These are phyloP conservation scores for Vitis hybrid DNA, from an alignment of 177 flowering plant species.

Conservation along the genomic window DNA sequence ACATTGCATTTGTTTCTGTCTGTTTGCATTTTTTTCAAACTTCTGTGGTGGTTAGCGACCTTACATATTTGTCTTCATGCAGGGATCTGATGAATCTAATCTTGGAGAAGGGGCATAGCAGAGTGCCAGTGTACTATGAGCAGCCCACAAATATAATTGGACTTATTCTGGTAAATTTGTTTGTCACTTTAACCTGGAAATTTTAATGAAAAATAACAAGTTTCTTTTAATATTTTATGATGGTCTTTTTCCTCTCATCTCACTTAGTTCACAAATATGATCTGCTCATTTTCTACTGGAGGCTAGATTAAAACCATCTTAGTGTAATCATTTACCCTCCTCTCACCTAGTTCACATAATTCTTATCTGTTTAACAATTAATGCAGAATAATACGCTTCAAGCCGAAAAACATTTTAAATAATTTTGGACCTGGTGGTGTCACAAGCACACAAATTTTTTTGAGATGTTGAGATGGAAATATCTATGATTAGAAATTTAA, in stretches of 20 bases:
- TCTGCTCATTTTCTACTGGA: neutral
- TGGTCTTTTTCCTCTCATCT: too few relatives aligned
- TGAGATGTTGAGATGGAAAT: neutral
- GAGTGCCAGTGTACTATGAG: slow-evolving; percentile 87
- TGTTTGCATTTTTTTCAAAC: neutral
- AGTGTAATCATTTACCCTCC: neutral
- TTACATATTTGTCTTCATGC: slow-evolving; percentile 14
- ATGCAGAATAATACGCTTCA: neutral
- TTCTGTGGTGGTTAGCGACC: slow-evolving; percentile 1
- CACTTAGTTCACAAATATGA: neutral
- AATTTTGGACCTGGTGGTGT: neutral
- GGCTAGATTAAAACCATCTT: neutral
- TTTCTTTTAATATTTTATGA: too few relatives aligned
- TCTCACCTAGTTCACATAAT: neutral
- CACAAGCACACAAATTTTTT: neutral
- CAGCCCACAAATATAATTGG: slow-evolving; percentile 83
- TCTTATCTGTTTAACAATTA: neutral
- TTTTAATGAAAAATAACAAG: too few relatives aligned
- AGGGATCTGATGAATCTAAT: slow-evolving; percentile 72
- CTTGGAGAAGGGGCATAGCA: slow-evolving; percentile 90
- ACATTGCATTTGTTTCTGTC: too few relatives aligned
- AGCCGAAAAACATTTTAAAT: neutral
- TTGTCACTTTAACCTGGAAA: neutral
- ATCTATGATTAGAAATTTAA: neutral
- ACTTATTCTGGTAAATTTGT: slow-evolving; percentile 59